Evolutionary conservation across 345 rosid genomes (phyloP).

Genomic region (Eucalyptus cloeziana): DNA sequence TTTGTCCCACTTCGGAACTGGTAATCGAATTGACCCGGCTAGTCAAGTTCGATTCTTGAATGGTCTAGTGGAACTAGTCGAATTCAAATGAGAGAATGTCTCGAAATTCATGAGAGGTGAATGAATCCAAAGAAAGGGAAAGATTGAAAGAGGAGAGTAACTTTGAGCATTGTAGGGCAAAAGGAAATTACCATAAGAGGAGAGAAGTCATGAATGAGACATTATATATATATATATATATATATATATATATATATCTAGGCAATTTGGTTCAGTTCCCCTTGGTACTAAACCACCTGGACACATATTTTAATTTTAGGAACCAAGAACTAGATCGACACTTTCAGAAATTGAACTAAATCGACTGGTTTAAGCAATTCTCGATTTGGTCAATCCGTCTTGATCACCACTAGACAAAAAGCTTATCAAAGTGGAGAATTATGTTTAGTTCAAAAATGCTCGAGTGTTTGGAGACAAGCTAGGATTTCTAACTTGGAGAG

Average conservation of each 20-base stretch:
- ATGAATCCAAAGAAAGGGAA: neutral
- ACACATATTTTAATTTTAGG: too few relatives aligned
- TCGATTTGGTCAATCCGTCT: rapidly evolving
- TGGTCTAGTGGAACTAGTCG: rapidly evolving
- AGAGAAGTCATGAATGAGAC: neutral
- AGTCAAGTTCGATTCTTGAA: neutral
- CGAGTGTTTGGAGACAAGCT: neutral
- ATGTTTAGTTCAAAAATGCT: neutral
- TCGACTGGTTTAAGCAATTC: rapidly evolving
- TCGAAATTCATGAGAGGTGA: neutral
- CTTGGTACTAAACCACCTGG: rapidly evolving
- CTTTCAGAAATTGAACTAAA: rapidly evolving
- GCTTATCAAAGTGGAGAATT: neutral
- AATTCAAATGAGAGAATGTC: too few relatives aligned
- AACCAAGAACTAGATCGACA: neutral
- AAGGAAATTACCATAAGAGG: too few relatives aligned
- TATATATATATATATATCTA: too few relatives aligned
- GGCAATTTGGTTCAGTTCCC: rapidly evolving
- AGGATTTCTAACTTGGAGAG: neutral
- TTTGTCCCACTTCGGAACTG: rapidly evolving
- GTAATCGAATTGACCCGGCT: rapidly evolving
- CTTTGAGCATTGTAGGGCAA: too few relatives aligned
- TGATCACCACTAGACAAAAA: neutral
- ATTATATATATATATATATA: too few relatives aligned
- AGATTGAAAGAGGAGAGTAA: neutral